Evolutionary conservation across 1,284 basidiomycete genomes (phyloP), one percentile per base, ranked within the genome.

Genomic region (Wallemia ichthyophaga): DNA sequence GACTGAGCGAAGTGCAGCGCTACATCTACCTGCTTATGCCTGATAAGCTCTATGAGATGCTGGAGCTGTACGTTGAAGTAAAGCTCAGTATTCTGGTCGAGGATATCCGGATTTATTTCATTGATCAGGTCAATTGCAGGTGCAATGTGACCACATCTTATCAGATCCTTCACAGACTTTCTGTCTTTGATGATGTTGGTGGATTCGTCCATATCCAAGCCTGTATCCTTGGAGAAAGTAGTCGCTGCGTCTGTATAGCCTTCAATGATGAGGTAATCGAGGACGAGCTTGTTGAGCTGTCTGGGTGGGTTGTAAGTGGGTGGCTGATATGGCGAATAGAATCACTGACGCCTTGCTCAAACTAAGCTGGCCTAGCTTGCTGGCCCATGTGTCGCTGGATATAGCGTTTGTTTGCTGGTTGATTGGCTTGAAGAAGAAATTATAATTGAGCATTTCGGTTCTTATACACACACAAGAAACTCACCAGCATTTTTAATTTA

Each of bases 251-350:
- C 81, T 67, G 91, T 89, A 75, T 92, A 95, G 1, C 92, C 92
- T 68, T 96, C 91, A 60, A 94, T 88, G 62, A 96, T 84, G 61
- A 98, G 81, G 70, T 95, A 98, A 70, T 99, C 88, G 81, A 95
- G 91, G 57, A 98, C 80, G n/a, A 98, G 77, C 2, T 82, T 78
- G 69, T 98, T 94, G 62, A 98, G 73, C 69, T 98, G 91, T 71
- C 92, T 84, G 63, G 60, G 26, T 48, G 37, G 7, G n/a, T 17
- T 31, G 17, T 31, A 31, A 31, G 28, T 21, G 11, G 13, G 37
- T 13, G 3, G 5, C 5, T 15, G n/a, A 21, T 15, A 48, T 21
- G 11, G 13, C n/a, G 5, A 48, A 31, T 31, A 31, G 28, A 31
- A 17, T 19, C n/a, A 48, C 37, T 21, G 3, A 48, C 37, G 13